Conservation (phyloP, 192 early-diverging fungal genomes). For the Linderina pennispora region DNA sequence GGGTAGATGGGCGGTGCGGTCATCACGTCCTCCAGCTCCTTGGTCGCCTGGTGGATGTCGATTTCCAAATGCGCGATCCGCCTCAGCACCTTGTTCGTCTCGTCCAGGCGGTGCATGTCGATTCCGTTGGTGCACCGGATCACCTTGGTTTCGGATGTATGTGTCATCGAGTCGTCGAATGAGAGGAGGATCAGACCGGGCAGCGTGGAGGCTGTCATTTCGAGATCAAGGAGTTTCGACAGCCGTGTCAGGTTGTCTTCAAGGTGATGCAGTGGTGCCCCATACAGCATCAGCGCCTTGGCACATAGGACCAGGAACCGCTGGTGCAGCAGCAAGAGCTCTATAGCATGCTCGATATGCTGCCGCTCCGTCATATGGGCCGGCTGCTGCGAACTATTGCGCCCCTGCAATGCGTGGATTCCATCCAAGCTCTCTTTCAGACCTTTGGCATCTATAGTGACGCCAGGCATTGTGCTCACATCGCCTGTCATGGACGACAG, state of each 20-base stretch:
- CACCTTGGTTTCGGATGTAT: conserved; percentile 69
- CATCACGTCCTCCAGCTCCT: conserved; percentile 53
- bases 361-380: conserved; percentile 18
- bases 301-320: conserved; percentile 57
- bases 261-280: conserved; percentile 59
- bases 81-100: conserved; percentile 59
- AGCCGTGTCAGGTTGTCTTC: conserved; percentile 56
- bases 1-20: conserved; percentile 47
- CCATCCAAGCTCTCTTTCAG: conserved; percentile 1
- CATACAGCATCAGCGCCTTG: conserved; percentile 62
- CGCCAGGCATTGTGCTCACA: conserved; percentile 23
- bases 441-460: conserved; percentile 5
- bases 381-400: too few species aligned
- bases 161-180: conserved; percentile 63
- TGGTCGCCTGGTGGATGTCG: conserved; percentile 50
- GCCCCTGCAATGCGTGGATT: neutral
- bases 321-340: conserved; percentile 58
- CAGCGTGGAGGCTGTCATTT: conserved; percentile 57
- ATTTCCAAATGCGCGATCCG: conserved; percentile 50
- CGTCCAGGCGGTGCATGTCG: conserved; percentile 60
- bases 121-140: conserved; percentile 54
- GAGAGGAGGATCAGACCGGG: conserved; percentile 64
- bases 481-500: conserved; percentile 24
- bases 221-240: conserved; percentile 51
- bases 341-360: conserved; percentile 46